Evolutionary conservation across 495 filamentous ascomycete species (phyloP), one percentile per base, ranked within the genome.

Genomic region (Talaromyces nanjingensis): DNA sequence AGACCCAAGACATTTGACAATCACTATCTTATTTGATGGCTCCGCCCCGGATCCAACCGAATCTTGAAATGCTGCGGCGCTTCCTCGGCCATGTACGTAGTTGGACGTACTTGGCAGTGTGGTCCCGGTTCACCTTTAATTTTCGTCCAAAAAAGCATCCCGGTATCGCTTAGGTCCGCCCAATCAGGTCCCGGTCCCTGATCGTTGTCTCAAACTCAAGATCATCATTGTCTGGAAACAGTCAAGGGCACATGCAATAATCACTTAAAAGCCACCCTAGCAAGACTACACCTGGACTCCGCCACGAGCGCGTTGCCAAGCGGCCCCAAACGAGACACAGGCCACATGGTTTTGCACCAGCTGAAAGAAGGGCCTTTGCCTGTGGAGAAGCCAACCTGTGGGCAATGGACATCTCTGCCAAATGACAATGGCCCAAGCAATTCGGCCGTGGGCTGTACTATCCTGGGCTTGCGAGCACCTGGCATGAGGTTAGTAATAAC

Each of bases 311-410:
- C 29, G 14, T 14, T 25, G 27, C 56, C 27, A 59, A 59, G 56
- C 56, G 56, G 29, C 56, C 56, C 56, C 56, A 59, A 59, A 59
- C 27, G 18, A 56, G 22, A 33, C 31, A 33, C 16, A 59, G 56
- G 56, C 56, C 56, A 59, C 56, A 59, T 59, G 56, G 56, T 33
- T 37, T 37, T 59, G 27, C 14, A 56, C n/a, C 53, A 56, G 56
- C 56, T 59, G 56, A 59, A 37, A 33, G 27, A 16, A 22, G 22
- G 7, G 22, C 14, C 27, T 27, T 56, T 29, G 14, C 4, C 31
- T 37, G 56, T 59, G 56, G 31, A 59, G 56, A 56, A 29, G 14
- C 22, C 53, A 56, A 9, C 27, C 5, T 54, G 49, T 54, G 18
- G 49, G 24, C 24, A 24, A 29, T 56, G 53, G 53, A 3, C 27